phyloP scores from a whole-genome alignment of 208 protist species.

The Acanthamoeba lenticulata region DNA sequence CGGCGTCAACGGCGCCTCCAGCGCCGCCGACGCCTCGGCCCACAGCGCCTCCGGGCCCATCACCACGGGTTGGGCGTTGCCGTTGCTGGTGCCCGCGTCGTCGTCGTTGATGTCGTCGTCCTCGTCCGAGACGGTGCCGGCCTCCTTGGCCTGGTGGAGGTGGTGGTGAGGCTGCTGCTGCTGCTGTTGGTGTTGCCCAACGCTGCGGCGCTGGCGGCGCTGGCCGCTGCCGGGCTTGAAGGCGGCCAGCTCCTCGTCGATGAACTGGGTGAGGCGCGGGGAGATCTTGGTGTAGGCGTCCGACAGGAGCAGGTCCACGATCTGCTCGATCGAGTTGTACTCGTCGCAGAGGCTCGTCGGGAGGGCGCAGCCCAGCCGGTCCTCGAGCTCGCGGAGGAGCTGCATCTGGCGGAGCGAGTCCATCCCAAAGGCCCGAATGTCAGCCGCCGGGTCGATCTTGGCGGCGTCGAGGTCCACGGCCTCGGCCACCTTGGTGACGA shows the following conservation, averaged over 20 bases:
- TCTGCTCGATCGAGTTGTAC: constrained; percentile 47
- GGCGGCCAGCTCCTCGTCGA: constrained; percentile 23
- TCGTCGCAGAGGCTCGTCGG: constrained; percentile 30
- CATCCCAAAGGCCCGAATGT: constrained; percentile 21
- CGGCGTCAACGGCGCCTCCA: neutral
- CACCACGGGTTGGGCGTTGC: neutral
- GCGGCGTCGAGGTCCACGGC: constrained; percentile 41
- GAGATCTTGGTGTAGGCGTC: constrained; percentile 59
- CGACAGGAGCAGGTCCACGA: constrained; percentile 18
- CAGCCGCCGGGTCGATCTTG: neutral
- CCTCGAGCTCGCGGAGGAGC: constrained; percentile 39
- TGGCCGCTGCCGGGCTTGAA: neutral
- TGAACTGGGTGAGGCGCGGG: constrained; percentile 34
- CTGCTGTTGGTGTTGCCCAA: neutral
- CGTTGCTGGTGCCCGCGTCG: neutral
- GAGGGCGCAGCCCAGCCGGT: neutral
- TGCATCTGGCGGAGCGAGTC: constrained; percentile 41
- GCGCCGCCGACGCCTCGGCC: neutral
- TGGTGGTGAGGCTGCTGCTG: too few species aligned
- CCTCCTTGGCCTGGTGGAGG: neutral
- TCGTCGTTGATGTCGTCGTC: neutral
- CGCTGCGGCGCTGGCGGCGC: neutral
- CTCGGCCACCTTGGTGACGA: constrained; percentile 20
- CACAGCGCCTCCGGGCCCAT: neutral
- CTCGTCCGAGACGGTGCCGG: neutral